Evolutionary conservation across 441 rosid genomes (phyloP), one percentile per base, ranked within the genome.

Genomic region (Hura crepitans): DNA sequence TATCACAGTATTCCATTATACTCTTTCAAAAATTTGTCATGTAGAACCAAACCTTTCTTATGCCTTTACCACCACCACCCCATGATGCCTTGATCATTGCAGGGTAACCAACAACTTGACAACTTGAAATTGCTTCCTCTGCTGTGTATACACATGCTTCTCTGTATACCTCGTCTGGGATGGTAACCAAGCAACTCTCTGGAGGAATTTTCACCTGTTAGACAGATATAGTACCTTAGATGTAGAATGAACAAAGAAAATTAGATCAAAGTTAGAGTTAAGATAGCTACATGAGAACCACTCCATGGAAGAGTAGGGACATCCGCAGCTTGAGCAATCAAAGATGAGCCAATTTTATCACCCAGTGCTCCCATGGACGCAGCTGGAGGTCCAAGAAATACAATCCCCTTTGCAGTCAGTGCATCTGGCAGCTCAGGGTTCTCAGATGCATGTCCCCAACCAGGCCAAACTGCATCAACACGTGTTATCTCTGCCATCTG

Each of bases 51-150:
- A 96, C 98, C 99, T 96, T 96, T 84, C 99, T 86, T 74, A 96
- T 96, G 71, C 99, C 99, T 89, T 96, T 93, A 75, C 99, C 99
- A 56, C 99, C 99, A 49, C 99, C 99, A 66, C 99, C 99, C 99
- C 99, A 96, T 3, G 99, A 96, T 63, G 99, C 99, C 91, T 96
- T 96, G 83, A 93, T 96, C 99, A 96, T 96, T 76, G 99, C 97
- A 71, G 99, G 99, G 83, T 96, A 96, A 75, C 99, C 99, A 51
- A 93, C 95, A 78, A 96, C 85, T 83, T 91, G 97, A 79, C 98
- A 96, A 76, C 99, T 96, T 60, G 93, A 92, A 81, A 93, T 85
- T 20, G 97, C 99, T 84, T 96, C 99, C 83, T 93, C 99, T 33
- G 99, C 93, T 47, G 99, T 93, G 80, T 84, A 78, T 35, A 96